Percentiles rank a stretch among this genome's conserved stretches.
Conservation (phyloP, 202 grass and related monocot species). For the Carex sylvatica region DNA sequence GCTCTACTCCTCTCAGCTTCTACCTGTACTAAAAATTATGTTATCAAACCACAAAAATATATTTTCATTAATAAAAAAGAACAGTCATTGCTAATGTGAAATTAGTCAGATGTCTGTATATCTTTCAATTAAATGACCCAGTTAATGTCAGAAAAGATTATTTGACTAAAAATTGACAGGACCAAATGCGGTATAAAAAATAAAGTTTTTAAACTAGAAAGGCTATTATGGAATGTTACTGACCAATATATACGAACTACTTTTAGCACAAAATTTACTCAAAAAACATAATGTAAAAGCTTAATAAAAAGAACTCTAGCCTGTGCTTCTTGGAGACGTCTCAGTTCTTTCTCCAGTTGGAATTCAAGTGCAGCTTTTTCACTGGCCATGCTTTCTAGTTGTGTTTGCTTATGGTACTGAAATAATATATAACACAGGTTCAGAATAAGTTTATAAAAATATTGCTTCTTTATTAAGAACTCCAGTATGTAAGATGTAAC, state of each 20-base stretch:
- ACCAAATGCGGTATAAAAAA: background rate
- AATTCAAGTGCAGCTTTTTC: slow-evolving; percentile 94
- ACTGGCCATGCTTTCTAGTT: slow-evolving; percentile 89
- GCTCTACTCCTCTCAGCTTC: slow-evolving; percentile 88
- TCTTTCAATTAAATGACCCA: background rate
- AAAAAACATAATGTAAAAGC: slow-evolving; percentile 9
- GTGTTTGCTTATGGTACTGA: slow-evolving; percentile 99
- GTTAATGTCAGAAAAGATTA: background rate
- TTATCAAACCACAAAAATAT: background rate
- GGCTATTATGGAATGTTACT: background rate
- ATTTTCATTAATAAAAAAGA: slow-evolving; percentile 2
- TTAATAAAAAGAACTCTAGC: slow-evolving; percentile 36
- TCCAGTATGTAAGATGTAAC: slow-evolving; percentile 24
- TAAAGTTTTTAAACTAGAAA: background rate
- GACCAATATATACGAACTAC: slow-evolving; percentile 1
- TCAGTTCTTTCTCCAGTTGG: slow-evolving; percentile 89
- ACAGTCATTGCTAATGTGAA: background rate
- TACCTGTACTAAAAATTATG: slow-evolving; percentile 52
- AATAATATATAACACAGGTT: slow-evolving; percentile 27
- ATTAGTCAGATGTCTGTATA: background rate
- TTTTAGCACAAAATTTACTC: background rate
- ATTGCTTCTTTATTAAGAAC: slow-evolving; percentile 21
- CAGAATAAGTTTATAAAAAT: slow-evolving; percentile 38
- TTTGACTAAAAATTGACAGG: background rate
- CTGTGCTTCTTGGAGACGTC: slow-evolving; percentile 90